Evolutionary conservation across 345 rosid genomes (phyloP).

Genomic region (Boechera stricta): DNA sequence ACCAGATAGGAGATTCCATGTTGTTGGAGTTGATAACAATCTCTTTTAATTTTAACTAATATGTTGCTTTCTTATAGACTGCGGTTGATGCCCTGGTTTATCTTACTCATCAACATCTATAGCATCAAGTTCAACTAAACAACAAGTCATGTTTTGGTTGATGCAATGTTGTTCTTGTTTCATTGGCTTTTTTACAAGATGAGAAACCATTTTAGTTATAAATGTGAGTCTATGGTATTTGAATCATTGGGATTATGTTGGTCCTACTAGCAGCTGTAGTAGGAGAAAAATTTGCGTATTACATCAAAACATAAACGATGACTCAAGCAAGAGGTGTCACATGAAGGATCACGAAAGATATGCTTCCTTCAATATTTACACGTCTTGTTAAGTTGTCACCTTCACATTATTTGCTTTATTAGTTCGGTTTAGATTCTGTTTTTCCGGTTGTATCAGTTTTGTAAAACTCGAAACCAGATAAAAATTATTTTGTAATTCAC

Average conservation of each 20-base stretch:
- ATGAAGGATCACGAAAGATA: conserved; percentile 38
- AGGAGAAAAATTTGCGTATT: conserved; percentile 13
- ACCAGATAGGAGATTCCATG: neutral
- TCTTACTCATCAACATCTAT: neutral
- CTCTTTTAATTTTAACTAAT: neutral
- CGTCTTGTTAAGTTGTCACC: neutral
- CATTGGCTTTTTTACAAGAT: conserved; percentile 15
- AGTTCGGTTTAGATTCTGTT: conserved; percentile 1
- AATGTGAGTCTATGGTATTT: conserved; percentile 14
- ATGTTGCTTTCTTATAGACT: neutral
- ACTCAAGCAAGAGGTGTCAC: conserved; percentile 33
- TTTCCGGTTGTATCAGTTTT: conserved; percentile 11
- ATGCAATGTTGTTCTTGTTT: conserved; percentile 2
- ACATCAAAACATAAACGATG: conserved; percentile 5
- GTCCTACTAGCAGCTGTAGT: neutral
- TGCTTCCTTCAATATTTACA: conserved; percentile 19
- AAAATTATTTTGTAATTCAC: neutral
- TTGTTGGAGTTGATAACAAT: neutral
- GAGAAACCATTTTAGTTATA: conserved; percentile 7
- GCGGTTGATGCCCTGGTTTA: neutral
- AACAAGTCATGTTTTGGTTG: neutral
- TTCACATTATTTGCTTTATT: conserved; percentile 15
- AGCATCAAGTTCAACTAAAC: neutral
- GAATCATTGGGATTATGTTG: neutral
- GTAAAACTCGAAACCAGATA: neutral